phyloP scores from a whole-genome alignment of 2,329 filamentous ascomycete genomes.

The Calonectria hawksworthii region DNA sequence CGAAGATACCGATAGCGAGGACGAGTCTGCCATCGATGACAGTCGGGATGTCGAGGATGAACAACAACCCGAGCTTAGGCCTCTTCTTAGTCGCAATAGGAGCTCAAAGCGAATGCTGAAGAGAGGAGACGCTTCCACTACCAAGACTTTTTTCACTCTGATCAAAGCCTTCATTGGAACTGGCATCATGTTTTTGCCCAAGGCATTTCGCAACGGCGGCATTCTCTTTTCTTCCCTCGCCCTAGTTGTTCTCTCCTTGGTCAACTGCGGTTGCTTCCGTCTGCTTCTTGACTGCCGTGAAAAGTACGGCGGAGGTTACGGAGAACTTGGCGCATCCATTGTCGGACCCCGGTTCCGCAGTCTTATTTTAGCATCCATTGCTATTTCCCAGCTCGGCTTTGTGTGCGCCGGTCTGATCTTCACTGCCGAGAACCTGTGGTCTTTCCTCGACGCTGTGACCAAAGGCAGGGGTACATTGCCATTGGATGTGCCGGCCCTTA shows the following conservation, averaged over 20 bases:
- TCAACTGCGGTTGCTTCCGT: slow-evolving; percentile 80
- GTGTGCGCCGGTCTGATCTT: slow-evolving; percentile 85
- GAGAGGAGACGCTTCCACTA: slow-evolving; percentile 75
- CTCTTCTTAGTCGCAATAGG: slow-evolving; percentile 66
- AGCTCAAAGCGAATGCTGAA: slow-evolving; percentile 60
- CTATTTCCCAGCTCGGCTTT: slow-evolving; percentile 82
- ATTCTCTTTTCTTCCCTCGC: slow-evolving; percentile 81
- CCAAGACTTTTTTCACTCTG: slow-evolving; percentile 83
- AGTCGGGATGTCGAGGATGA: slow-evolving; percentile 53
- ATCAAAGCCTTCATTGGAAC: slow-evolving; percentile 85
- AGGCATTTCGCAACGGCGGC: slow-evolving; percentile 83
- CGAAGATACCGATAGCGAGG: slow-evolving; percentile 65
- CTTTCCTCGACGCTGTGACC: slow-evolving; percentile 76
- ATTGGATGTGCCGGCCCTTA: slow-evolving; percentile 67
- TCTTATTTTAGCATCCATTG: slow-evolving; percentile 78
- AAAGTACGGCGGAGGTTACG: slow-evolving; percentile 78
- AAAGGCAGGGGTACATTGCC: slow-evolving; percentile 63
- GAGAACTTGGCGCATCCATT: slow-evolving; percentile 78
- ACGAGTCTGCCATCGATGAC: slow-evolving; percentile 69
- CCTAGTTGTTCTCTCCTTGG: slow-evolving; percentile 73
- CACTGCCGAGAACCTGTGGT: slow-evolving; percentile 79
- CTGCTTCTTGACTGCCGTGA: slow-evolving; percentile 77
- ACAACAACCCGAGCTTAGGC: slow-evolving; percentile 68
- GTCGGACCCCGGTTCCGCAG: slow-evolving; percentile 73
- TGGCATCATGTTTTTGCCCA: slow-evolving; percentile 86